Conservation (phyloP, 371 early-diverging fungal species). For the Circinella umbellata region DNA sequence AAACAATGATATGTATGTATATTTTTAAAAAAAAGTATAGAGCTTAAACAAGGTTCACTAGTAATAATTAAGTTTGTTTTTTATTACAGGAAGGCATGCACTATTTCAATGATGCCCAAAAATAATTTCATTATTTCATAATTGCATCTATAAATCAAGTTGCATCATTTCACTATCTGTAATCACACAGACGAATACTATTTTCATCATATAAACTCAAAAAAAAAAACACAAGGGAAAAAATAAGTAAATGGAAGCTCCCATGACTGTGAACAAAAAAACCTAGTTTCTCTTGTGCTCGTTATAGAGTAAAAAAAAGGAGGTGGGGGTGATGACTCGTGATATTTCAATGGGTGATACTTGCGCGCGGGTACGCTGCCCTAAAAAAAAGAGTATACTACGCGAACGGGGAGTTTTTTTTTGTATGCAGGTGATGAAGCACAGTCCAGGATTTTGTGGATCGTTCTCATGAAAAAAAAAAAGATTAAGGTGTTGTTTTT, state of each 20-base stretch:
- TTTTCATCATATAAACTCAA: no score
- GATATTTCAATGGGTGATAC: constrained; percentile 2
- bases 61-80: no score
- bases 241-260: neutral
- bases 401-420: constrained; percentile 4
- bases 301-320: neutral
- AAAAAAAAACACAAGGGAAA: neutral
- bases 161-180: no score
- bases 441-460: constrained; percentile 11
- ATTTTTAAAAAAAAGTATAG: no score
- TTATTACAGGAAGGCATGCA: no score
- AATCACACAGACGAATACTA: no score
- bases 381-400: neutral
- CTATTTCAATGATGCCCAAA: no score
- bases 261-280: constrained; percentile 5
- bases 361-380: constrained; percentile 9
- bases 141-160: no score
- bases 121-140: no score
- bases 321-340: constrained; percentile 3
- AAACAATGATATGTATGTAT: no score
- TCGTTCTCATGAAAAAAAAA: constrained; percentile 6
- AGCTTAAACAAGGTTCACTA: no score
- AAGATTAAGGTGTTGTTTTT: neutral
- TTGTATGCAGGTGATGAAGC: constrained; percentile 4
- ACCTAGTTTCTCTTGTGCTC: neutral